A percentile compares a stretch with the other conserved stretches of the same genome.
These are phyloP conservation scores for Schizophyllum commune DNA, from an alignment of 1,284 basidiomycete species.

Conservation along the genomic window DNA sequence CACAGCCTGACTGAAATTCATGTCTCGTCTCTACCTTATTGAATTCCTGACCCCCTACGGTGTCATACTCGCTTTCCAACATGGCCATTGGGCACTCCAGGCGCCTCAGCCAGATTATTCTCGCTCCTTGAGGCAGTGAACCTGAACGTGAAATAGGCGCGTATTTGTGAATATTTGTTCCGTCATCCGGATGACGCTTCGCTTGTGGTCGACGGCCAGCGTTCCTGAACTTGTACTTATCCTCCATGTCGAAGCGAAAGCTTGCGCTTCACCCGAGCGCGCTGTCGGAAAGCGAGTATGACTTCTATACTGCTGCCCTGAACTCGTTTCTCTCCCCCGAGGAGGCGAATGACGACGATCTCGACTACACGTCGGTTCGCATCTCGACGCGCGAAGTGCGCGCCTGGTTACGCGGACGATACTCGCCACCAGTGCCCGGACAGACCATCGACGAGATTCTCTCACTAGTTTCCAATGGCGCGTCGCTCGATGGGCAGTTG, in stretches of 20 bases:
- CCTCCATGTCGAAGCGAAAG: not conserved
- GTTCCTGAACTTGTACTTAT: not conserved
- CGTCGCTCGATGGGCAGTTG: slow-evolving; percentile 43
- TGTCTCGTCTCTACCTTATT: too few species aligned
- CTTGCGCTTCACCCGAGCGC: not conserved
- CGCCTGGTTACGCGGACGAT: slow-evolving; percentile 69
- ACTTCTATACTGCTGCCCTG: not conserved
- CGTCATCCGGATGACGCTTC: not conserved
- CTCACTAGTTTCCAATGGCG: slow-evolving; percentile 47
- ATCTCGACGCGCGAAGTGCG: slow-evolving; percentile 58
- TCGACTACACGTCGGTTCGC: not conserved
- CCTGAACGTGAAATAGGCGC: not conserved
- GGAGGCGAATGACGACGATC: not conserved
- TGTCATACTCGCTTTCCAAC: too few species aligned
- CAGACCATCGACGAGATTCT: slow-evolving; percentile 65
- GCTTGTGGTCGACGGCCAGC: not conserved
- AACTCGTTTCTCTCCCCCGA: not conserved
- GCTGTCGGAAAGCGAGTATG: not conserved
- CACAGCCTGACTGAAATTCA: too few species aligned
- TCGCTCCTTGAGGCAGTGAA: too few species aligned
- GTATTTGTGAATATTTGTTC: not conserved
- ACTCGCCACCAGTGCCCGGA: slow-evolving; percentile 37
- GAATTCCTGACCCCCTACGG: too few species aligned
- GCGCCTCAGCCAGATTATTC: too few species aligned
- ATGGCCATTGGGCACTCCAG: too few species aligned